Base-by-base conservation (phyloP, 2,329 filamentous ascomycete species). In the Nannizziopsis barbatae region DNA sequence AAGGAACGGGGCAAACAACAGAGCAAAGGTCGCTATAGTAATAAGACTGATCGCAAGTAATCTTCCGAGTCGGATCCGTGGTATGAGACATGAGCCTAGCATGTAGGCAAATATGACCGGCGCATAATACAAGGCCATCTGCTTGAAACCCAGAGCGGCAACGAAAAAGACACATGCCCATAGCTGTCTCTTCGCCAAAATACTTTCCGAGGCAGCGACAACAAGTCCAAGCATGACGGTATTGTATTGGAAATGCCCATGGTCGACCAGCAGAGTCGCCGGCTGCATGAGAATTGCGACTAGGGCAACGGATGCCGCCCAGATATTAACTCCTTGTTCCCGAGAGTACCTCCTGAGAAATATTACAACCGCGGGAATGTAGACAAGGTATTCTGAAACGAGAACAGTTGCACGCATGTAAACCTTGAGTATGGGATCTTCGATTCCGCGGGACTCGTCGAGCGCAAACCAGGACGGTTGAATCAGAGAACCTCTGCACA, bases 41-140 rank as follows among this genome's bases (percentile, higher is more conserved):
- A 82, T 76, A 18, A 86, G 62, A 0, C 84, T 81, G 53, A 96
- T 90, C 6, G 77, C 77, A 3, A 92, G 55, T 18, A 96, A 77
- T 2, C 87, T 80, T 0, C 75, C 63, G 1, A 81, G 58, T 49
- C 83, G 81, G 58, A 89, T 67, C 9, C 74, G 73, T 0, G 89
- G 89, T 54, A 81, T 83, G n/a, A 93, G 58, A 61, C 89, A 95
- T 60, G 82, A 80, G 7, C 90, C 92, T 0, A 96, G 72, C 1
- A 98, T 79, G 61, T 89, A 98, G 30, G 87, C 84, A 64, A 96
- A 96, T 50, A 96, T 82, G 15, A 83, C 82, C 11, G 93, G 89
- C 2, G 93, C 88, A 66, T 95, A 98, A 70, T 96, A 98, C 12
- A 98, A 75, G 1, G 90, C 90, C 93, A 98, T 98, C 66, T 98